phyloP scores from a whole-genome alignment of 352 stramenopile genomes.

The Phytophthora meadii region DNA sequence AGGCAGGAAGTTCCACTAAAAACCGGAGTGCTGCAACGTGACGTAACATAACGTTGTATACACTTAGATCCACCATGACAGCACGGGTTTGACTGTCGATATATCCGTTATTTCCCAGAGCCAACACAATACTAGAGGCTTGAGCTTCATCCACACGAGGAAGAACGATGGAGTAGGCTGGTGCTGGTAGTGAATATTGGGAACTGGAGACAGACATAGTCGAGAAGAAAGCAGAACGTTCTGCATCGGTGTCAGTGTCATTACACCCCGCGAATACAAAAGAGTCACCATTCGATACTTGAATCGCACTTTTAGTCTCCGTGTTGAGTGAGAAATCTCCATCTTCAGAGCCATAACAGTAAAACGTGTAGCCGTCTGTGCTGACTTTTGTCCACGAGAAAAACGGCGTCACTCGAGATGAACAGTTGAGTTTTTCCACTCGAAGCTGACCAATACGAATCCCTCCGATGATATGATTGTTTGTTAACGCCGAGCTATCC shows the following conservation, averaged over 20 bases:
- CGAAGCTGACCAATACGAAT: slow-evolving; percentile 59
- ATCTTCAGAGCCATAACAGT: slow-evolving; percentile 22
- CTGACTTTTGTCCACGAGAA: slow-evolving; percentile 17
- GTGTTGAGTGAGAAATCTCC: slow-evolving; percentile 20
- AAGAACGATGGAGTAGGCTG: slow-evolving; percentile 54
- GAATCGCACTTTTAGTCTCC: slow-evolving; percentile 18
- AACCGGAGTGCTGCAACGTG: slow-evolving; percentile 51
- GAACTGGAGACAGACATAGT: slow-evolving; percentile 35
- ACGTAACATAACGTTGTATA: slow-evolving; percentile 59
- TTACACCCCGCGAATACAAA: slow-evolving; percentile 51
- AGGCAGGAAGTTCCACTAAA: slow-evolving; percentile 53
- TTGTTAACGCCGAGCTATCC: slow-evolving; percentile 17
- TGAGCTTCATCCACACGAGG: slow-evolving; percentile 23
- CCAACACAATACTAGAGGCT: slow-evolving; percentile 30
- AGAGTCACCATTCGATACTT: not conserved
- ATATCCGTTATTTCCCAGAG: slow-evolving; percentile 40
- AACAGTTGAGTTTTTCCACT: slow-evolving; percentile 43
- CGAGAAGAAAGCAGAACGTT: slow-evolving; percentile 50
- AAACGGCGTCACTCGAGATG: slow-evolving; percentile 38
- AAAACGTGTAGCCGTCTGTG: slow-evolving; percentile 2
- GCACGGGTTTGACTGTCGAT: slow-evolving; percentile 48
- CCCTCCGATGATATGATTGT: slow-evolving; percentile 46
- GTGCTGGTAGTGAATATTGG: slow-evolving; percentile 37
- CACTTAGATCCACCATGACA: slow-evolving; percentile 55
- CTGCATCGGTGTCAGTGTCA: slow-evolving; percentile 33